A percentile compares a stretch with the other conserved stretches of the same genome.
Conservation (phyloP, 441 rosid genomes). For the Aleurites moluccanus region DNA sequence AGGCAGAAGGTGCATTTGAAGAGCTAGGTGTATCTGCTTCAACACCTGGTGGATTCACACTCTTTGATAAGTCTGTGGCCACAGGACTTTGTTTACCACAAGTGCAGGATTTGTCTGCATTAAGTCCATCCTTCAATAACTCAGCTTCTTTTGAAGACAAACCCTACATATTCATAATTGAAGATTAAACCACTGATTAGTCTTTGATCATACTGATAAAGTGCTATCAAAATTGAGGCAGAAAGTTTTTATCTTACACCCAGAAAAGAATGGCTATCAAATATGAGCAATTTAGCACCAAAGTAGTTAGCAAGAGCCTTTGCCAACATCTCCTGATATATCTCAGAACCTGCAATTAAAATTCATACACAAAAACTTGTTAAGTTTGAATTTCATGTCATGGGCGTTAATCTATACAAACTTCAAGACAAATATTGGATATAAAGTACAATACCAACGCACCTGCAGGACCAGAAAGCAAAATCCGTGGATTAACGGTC, state of each 20-base stretch:
- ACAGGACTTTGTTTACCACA: slow-evolving; percentile 46
- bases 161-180: slow-evolving; percentile 50
- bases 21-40: slow-evolving; percentile 60
- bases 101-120: slow-evolving; percentile 53
- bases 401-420: background rate
- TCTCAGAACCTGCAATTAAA: slow-evolving; percentile 71
- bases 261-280: slow-evolving; percentile 71
- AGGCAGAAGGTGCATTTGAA: slow-evolving; percentile 45
- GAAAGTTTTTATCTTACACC: slow-evolving; percentile 58
- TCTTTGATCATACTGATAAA: slow-evolving; percentile 12
- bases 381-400: slow-evolving; percentile 16
- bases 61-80: slow-evolving; percentile 45
- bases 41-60: slow-evolving; percentile 38
- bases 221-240: slow-evolving; percentile 20
- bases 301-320: slow-evolving; percentile 82
- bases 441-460: slow-evolving; percentile 16
- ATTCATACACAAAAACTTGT: slow-evolving; percentile 14
- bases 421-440: background rate
- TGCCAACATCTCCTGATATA: slow-evolving; percentile 90
- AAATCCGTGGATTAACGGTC: slow-evolving; percentile 74
- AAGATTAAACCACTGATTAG: slow-evolving; percentile 27
- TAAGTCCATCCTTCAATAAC: slow-evolving; percentile 61
- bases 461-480: slow-evolving; percentile 97
- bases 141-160: slow-evolving; percentile 81
- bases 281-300: slow-evolving; percentile 75